Evolutionary conservation across 2,329 filamentous ascomycete species (phyloP).

Genomic region (Apiospora aurea): DNA sequence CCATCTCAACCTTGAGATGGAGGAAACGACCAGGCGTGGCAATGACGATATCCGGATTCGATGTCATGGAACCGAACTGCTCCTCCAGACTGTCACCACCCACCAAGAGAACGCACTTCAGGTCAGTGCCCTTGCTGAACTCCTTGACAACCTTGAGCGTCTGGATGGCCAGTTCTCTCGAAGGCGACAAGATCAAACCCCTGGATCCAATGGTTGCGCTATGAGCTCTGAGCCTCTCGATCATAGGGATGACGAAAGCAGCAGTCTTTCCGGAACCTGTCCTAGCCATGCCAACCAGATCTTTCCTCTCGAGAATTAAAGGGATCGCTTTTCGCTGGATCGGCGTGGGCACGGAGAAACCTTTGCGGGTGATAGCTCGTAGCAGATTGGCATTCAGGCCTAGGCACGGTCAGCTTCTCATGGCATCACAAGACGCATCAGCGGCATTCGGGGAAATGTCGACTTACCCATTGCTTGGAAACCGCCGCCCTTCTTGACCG

Average conservation of each 20-base stretch:
- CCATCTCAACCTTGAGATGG: conserved; percentile 97
- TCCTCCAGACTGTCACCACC: conserved; percentile 96
- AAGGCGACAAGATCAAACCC: conserved; percentile 89
- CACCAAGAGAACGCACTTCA: conserved; percentile 88
- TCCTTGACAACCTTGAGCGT: conserved; percentile 97
- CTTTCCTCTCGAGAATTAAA: conserved; percentile 84
- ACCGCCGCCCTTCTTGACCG: conserved; percentile 92
- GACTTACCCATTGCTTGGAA: conserved; percentile 89
- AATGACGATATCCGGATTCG: conserved; percentile 96
- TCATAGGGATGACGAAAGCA: conserved; percentile 98
- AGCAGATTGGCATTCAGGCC: conserved; percentile 82
- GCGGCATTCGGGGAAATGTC: conserved; percentile 23
- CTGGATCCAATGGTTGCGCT: conserved; percentile 86
- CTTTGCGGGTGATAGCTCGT: conserved; percentile 91
- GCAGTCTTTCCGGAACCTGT: conserved; percentile 99
- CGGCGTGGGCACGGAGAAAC: conserved; percentile 93
- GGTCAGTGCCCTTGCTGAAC: conserved; percentile 85
- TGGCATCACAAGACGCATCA: background rate
- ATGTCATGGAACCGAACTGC: conserved; percentile 90
- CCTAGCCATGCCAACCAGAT: conserved; percentile 98
- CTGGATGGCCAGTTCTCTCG: conserved; percentile 91
- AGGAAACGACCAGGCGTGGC: conserved; percentile 96
- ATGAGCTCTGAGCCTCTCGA: conserved; percentile 89
- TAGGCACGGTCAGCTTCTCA: conserved; percentile 40
- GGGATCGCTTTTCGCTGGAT: conserved; percentile 98